phyloP scores from a whole-genome alignment of 371 early-diverging fungal species.

The Rhizopus delemar region DNA sequence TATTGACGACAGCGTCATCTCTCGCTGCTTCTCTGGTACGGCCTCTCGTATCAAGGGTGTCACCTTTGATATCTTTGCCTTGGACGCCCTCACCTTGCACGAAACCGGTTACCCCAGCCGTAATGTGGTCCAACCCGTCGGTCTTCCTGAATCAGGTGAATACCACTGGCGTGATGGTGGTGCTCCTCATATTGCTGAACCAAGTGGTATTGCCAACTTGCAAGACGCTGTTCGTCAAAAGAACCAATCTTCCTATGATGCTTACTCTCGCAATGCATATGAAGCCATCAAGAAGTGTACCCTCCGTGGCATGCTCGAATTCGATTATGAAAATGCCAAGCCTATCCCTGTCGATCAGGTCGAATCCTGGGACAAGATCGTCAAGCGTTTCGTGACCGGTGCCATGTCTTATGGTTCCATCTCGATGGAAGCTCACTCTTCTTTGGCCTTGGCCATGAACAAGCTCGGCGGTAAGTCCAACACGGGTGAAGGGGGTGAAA shows the following conservation, averaged over 20 bases:
- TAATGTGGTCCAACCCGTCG: conserved; percentile 58
- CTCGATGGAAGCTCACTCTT: conserved; percentile 89
- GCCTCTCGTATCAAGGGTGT: conserved; percentile 93
- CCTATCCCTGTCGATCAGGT: conserved; percentile 91
- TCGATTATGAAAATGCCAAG: conserved; percentile 70
- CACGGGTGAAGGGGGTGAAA: conserved; percentile 98
- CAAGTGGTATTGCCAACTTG: conserved; percentile 80
- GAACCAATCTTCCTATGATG: conserved; percentile 82
- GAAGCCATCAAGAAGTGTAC: conserved; percentile 90
- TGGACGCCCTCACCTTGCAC: conserved; percentile 87
- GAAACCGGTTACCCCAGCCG: conserved; percentile 83
- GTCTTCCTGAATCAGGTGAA: conserved; percentile 91
- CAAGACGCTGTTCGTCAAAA: conserved; percentile 96
- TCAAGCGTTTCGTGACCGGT: conserved; percentile 95
- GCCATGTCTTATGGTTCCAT: conserved; percentile 99
- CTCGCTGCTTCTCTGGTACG: conserved; percentile 91
- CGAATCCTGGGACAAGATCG: conserved; percentile 95
- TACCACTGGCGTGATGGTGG: conserved; percentile 96
- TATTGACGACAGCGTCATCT: conserved; percentile 83
- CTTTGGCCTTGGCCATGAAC: conserved; percentile 96
- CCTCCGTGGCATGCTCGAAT: conserved; percentile 92
- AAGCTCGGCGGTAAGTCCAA: conserved; percentile 93
- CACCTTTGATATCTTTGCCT: conserved; percentile 83
- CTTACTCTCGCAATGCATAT: conserved; percentile 77
- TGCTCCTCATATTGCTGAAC: conserved; percentile 90